Evolutionary conservation across 2,329 filamentous ascomycete genomes (phyloP), one percentile per base, ranked within the genome.

Genomic region (Clarireedia sp.): DNA sequence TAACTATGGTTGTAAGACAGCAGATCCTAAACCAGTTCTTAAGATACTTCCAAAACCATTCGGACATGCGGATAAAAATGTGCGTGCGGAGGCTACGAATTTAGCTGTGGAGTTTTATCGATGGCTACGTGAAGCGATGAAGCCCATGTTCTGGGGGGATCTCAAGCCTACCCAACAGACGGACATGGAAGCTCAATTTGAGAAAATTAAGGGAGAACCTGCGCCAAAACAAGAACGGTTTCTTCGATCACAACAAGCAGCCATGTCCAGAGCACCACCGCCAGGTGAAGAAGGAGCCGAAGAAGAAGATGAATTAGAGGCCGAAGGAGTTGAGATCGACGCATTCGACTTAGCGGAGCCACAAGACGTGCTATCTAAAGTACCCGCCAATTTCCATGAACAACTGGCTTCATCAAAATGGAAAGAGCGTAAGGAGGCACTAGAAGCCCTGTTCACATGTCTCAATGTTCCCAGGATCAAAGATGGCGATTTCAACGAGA

Each of bases 111-210:
- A 99, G 69, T 82, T 99, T 56, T 99, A 99, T 72, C 80, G 94
- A 71, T 99, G 95, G 94, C 78, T 99, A 36, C 87, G 92, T 63
- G 94, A 99, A 61, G 92, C 92, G 10, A 96, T 99, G 85, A 99
- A 99, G 70, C 90, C 92, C 38, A 86, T 97, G 72, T 97, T 99
- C 70, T 99, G 94, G 91, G 83, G 81, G 45, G 94, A 99, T 57
- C 73, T 99, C 59, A 99, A 99, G 70, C 87, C 92, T 0, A 92
- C 95, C 0, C 94, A 99, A 68, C 94, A 99, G 70, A 83, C 86
- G 59, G 95, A 99, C 67, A 75, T 99, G 55, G 95, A 99, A 67
- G 88, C 91, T 40, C 81, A 95, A 49, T 99, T 99, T 61, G 94
- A 97, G 66, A 90, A 89, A 64, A 81, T 96, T 68, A 96, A 96